Evolutionary conservation across 192 early-diverging fungal species (phyloP), one percentile per base, ranked within the genome.

Genomic region (Backusella westeae): DNA sequence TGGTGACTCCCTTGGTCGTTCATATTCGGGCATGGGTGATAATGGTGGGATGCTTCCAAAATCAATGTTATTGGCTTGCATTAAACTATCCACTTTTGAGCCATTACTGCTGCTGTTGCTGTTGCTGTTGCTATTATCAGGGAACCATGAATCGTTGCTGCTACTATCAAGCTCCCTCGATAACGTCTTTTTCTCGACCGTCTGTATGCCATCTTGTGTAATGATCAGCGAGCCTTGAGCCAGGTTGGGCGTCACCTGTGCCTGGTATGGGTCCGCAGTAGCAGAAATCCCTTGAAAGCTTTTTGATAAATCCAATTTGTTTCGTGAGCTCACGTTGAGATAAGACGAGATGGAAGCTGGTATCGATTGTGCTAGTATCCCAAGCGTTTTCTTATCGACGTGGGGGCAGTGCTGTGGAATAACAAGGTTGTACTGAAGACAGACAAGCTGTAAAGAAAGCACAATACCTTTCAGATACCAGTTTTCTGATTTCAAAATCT

Each of bases 401-500:
- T 75, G 71, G 15, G 80, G 80, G 32, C 73, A 46, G 23, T 81
- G 80, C 39, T 77, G 75, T 8, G 80, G 80, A 8, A 78, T 78
- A 21, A 78, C 72, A 8, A 78, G 12, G 34, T 78, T 78, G 35
- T 78, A 41, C 21, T 78, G 71, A 17, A 73, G 69, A 38, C 77
- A 78, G 7, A 81, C 80, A 39, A 81, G 38, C 34, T 81, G 80
- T 21, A 87, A 80, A 2, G 80, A 81, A 0, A 85, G 74, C 29
- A 84, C 80, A 26, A 87, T 78, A 26, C 84, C 85, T 74, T 87
- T 88, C 41, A 84, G 67, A 38, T 87, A 88, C 66, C 78, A 83
- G 67, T 85, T 88, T 71, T 90, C 87, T 35, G 69, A 72, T 26
- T 82, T 70, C 7, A 86, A 72, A 7, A 77, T 75, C 41, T 87